Percentiles rank a stretch among this genome's conserved stretches.
These are phyloP conservation scores for Zancudomyces culisetae DNA, from an alignment of 371 early-diverging fungal genomes.

Conservation along the genomic window DNA sequence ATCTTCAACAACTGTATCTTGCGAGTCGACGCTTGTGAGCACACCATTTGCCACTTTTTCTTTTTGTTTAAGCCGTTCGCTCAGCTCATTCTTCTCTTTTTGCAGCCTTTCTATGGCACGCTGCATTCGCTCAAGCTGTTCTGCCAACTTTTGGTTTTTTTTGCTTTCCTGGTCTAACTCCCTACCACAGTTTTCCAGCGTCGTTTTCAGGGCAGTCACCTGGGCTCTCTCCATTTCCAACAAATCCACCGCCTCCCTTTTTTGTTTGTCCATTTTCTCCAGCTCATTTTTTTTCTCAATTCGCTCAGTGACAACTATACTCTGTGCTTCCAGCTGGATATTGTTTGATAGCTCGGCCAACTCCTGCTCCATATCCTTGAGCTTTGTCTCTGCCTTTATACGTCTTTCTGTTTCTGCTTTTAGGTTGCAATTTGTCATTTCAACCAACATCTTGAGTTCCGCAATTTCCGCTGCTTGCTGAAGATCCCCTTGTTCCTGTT, in stretches of 20 bases:
- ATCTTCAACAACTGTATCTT: too few relatives aligned
- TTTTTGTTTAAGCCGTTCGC: too few relatives aligned
- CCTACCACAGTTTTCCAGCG: constrained; percentile 10
- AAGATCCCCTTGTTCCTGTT: too few relatives aligned
- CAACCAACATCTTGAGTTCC: too few relatives aligned
- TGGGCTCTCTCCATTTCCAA: constrained; percentile 20
- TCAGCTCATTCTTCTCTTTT: too few relatives aligned
- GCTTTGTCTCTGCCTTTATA: constrained; percentile 21
- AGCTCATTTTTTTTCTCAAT: constrained; percentile 13
- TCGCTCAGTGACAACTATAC: constrained; percentile 17
- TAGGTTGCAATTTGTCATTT: constrained; percentile 6
- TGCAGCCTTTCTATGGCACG: too few relatives aligned
- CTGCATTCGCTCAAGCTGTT: too few relatives aligned
- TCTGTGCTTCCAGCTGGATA: constrained; percentile 22
- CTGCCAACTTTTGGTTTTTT: neutral
- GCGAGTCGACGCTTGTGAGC: too few relatives aligned
- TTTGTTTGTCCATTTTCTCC: constrained; percentile 6
- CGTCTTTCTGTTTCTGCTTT: constrained; percentile 14
- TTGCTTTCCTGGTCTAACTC: constrained; percentile 11
- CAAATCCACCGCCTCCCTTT: constrained; percentile 13
- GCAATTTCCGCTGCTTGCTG: too few relatives aligned
- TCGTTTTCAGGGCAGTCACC: constrained; percentile 12
- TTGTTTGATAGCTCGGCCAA: constrained; percentile 21
- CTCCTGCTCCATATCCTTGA: constrained; percentile 19
- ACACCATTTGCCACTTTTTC: too few relatives aligned